Conservation (phyloP, 306 rosid species). For the Acacia acuminata region DNA sequence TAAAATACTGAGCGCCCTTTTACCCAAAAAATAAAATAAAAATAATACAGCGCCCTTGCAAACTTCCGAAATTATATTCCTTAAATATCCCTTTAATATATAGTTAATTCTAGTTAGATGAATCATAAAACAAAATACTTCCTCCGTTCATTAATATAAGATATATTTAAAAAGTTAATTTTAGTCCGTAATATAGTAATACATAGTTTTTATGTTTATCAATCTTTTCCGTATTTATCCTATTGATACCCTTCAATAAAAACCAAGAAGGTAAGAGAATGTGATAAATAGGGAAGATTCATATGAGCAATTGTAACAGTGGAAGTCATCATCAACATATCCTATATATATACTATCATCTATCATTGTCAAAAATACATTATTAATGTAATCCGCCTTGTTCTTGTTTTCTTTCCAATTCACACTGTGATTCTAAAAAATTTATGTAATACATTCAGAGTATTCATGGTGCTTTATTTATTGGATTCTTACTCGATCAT, state of each 20-base stretch:
- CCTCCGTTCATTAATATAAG: too few species aligned
- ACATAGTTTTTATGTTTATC: too few species aligned
- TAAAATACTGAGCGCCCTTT: too few species aligned
- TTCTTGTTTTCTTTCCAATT: not conserved
- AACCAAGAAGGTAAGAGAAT: too few species aligned
- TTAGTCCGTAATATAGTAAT: too few species aligned
- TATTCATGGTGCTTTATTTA: not conserved
- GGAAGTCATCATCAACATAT: not conserved
- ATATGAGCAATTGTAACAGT: not conserved
- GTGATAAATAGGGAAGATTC: not conserved
- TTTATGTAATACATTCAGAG: too few species aligned
- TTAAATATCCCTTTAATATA: not conserved
- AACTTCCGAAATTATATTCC: not conserved
- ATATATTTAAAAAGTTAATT: accelerated
- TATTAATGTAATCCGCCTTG: not conserved
- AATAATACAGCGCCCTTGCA: too few species aligned
- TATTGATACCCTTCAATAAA: too few species aligned
- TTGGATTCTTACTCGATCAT: not conserved
- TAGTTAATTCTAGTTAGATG: not conserved
- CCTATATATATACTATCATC: too few species aligned
- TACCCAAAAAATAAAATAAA: too few species aligned
- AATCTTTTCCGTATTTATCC: accelerated
- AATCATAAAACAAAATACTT: not conserved
- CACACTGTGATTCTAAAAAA: too few species aligned
- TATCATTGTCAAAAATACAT: too few species aligned